phyloP scores from a whole-genome alignment of 2,329 filamentous ascomycete genomes.

The Cryoendolithus antarcticus region DNA sequence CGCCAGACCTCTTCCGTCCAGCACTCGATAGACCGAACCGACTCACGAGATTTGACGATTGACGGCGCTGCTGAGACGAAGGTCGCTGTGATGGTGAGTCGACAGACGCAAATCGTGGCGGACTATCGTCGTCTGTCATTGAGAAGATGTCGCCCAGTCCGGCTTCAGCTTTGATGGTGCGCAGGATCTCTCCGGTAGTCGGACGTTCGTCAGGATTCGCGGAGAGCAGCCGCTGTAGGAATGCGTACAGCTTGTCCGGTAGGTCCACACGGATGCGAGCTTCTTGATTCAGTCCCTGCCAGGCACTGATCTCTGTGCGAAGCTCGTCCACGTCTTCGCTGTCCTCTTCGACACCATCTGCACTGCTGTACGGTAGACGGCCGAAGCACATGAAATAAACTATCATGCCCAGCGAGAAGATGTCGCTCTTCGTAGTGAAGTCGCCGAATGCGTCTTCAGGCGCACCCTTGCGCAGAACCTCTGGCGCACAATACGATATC shows the following conservation, averaged over 20 bases:
- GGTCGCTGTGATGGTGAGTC: conserved; percentile 22
- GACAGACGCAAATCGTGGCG: conserved; percentile 29
- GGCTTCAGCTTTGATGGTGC: conserved; percentile 55
- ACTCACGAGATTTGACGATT: conserved; percentile 9
- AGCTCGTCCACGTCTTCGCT: conserved; percentile 80
- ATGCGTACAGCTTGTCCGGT: conserved; percentile 71
- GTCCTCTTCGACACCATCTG: conserved; percentile 79
- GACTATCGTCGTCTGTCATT: conserved; percentile 10
- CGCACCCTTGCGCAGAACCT: conserved; percentile 61
- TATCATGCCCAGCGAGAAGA: conserved; percentile 98
- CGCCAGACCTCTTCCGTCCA: conserved; percentile 6
- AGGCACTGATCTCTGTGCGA: conserved; percentile 71
- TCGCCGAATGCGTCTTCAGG: conserved; percentile 66
- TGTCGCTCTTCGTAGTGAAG: conserved; percentile 92
- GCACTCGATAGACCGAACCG: conserved; percentile 10
- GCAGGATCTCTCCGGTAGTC: conserved; percentile 72
- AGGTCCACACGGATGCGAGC: conserved; percentile 60
- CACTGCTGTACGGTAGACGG: conserved; percentile 69
- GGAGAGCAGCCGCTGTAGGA: conserved; percentile 69
- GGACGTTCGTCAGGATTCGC: conserved; percentile 66
- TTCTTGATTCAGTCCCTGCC: conserved; percentile 63
- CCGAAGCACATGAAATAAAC: conserved; percentile 97
- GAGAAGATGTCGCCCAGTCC: conserved; percentile 20
- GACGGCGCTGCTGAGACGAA: conserved; percentile 9
- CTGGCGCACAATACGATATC: conserved; percentile 93